Conservation (phyloP, 495 filamentous ascomycete genomes). For the Aspergillus ellipticus region DNA sequence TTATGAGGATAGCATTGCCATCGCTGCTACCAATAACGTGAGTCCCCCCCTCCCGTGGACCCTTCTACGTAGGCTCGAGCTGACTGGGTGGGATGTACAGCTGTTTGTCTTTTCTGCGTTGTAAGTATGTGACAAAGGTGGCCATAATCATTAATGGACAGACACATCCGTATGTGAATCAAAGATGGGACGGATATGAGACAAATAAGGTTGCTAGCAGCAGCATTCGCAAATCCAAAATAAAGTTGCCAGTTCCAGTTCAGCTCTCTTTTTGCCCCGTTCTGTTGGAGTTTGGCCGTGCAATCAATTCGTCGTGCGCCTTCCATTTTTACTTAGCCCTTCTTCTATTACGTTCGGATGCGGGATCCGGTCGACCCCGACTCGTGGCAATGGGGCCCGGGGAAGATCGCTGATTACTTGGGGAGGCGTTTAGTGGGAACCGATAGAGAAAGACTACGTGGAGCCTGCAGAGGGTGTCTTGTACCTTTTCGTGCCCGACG, state of each 20-base stretch:
- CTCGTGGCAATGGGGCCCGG: constrained; percentile 5
- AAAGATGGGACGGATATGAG: constrained; percentile 13
- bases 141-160: constrained; percentile 27
- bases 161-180: constrained; percentile 20
- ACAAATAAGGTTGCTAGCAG: constrained; percentile 16
- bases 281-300: constrained; percentile 17
- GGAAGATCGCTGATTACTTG: constrained; percentile 16
- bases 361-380: constrained; percentile 7
- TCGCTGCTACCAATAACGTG: constrained; percentile 99
- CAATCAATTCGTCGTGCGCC: not conserved
- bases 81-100: constrained; percentile 36
- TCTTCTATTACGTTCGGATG: constrained; percentile 9
- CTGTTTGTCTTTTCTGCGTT: constrained; percentile 99
- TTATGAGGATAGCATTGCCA: constrained; percentile 98
- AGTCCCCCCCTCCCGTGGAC: constrained; percentile 35
- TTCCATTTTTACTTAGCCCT: constrained; percentile 1
- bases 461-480: constrained; percentile 12
- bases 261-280: constrained; percentile 4
- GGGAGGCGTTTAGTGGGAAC: constrained; percentile 20
- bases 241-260: constrained; percentile 23
- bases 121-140: constrained; percentile 45
- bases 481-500: constrained; percentile 9
- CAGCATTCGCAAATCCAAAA: constrained; percentile 18
- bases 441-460: constrained; percentile 19
- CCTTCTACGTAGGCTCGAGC: not conserved